Evolutionary conservation across 2,329 filamentous ascomycete genomes (phyloP).

Genomic region (Gyromitra esculenta): DNA sequence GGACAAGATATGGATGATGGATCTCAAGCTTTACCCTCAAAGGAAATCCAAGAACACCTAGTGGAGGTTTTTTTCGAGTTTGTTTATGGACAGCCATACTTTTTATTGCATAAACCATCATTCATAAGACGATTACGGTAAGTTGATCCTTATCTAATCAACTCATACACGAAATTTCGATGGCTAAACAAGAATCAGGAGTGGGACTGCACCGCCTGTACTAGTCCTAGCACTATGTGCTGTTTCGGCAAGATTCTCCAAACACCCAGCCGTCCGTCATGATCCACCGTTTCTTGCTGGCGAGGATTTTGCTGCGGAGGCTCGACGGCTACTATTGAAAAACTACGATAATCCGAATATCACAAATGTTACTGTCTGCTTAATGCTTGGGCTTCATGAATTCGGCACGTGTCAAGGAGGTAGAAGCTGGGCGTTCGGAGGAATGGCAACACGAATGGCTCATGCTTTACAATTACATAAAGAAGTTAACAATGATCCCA

Average conservation of each 20-base stretch:
- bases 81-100: slow-evolving; percentile 94
- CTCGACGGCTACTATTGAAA: slow-evolving; percentile 85
- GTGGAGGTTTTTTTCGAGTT: slow-evolving; percentile 96
- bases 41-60: slow-evolving; percentile 90
- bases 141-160: slow-evolving; percentile 35
- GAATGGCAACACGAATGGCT: slow-evolving; percentile 95
- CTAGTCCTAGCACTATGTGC: slow-evolving; percentile 93
- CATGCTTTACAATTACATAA: slow-evolving; percentile 93
- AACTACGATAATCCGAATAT: slow-evolving; percentile 96
- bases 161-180: background rate
- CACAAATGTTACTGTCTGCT: slow-evolving; percentile 88
- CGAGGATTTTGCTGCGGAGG: slow-evolving; percentile 87
- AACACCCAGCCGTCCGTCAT: slow-evolving; percentile 79
- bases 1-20: slow-evolving; percentile 71
- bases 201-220: slow-evolving; percentile 81
- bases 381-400: slow-evolving; percentile 89
- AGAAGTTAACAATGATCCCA: slow-evolving; percentile 84
- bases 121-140: slow-evolving; percentile 88
- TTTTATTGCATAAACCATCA: slow-evolving; percentile 93
- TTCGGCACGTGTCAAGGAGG: slow-evolving; percentile 97
- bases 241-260: slow-evolving; percentile 92
- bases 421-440: slow-evolving; percentile 93
- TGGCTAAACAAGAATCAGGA: slow-evolving; percentile 62
- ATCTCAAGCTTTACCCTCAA: slow-evolving; percentile 79
- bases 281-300: slow-evolving; percentile 85